Evolutionary conservation across 2,329 filamentous ascomycete species (phyloP).

Genomic region (Cercospora berteroae): DNA sequence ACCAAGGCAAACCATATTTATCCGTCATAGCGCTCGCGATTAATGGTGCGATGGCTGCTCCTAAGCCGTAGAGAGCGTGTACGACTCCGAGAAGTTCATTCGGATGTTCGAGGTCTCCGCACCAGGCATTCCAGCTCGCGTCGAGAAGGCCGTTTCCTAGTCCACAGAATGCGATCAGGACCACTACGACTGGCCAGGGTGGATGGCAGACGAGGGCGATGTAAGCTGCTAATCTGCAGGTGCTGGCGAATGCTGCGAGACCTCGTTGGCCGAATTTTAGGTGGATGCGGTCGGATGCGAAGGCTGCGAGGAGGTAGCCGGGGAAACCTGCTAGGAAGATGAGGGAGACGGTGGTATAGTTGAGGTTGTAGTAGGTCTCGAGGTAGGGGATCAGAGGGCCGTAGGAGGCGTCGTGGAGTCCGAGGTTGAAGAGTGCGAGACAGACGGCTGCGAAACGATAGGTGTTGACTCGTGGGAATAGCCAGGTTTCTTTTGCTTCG

Average conservation of each 20-base stretch:
- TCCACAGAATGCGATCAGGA: neutral
- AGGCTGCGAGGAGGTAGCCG: conserved; percentile 60
- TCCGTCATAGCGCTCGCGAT: neutral
- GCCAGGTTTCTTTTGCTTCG: conserved; percentile 12
- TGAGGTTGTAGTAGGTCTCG: conserved; percentile 19
- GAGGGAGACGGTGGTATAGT: conserved; percentile 60
- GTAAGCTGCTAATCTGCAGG: conserved; percentile 61
- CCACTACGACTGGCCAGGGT: neutral
- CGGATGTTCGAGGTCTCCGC: neutral
- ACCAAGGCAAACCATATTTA: neutral
- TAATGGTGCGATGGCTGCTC: neutral
- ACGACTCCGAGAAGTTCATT: neutral
- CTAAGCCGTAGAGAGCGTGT: neutral
- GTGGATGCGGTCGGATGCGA: conserved; percentile 62
- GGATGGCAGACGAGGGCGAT: conserved; percentile 32
- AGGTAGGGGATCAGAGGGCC: conserved; percentile 2
- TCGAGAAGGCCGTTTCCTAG: neutral
- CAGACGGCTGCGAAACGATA: conserved; percentile 9
- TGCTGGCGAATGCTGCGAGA: conserved; percentile 61
- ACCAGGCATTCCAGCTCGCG: neutral
- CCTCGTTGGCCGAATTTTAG: conserved; percentile 64
- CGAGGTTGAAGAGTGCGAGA: conserved; percentile 15
- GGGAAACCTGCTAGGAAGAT: conserved; percentile 62
- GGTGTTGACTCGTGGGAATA: conserved; percentile 12
- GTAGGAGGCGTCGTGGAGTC: conserved; percentile 16